Percentiles rank a stretch among this genome's conserved stretches.
These are phyloP conservation scores for Ogataea pilisensis DNA, from an alignment of 805 yeast species.

Conservation along the genomic window DNA sequence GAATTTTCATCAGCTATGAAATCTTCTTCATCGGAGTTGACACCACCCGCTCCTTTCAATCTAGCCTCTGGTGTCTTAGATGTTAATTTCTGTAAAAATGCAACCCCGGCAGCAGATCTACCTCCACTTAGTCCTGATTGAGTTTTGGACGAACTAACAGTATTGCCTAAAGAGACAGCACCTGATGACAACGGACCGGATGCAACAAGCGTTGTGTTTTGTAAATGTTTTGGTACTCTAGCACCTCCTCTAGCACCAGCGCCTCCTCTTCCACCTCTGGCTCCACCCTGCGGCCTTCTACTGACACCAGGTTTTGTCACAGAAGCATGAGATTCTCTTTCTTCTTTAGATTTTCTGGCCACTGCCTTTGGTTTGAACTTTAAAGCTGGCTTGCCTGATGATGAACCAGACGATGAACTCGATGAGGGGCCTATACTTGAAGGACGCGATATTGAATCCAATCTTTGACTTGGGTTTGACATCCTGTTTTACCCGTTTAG, in stretches of 20 bases:
- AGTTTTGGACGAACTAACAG: conserved; percentile 10
- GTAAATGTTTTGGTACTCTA: conserved; percentile 33
- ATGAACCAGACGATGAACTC: conserved; percentile 1
- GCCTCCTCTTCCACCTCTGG: conserved; percentile 30
- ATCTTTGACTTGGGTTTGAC: conserved; percentile 25
- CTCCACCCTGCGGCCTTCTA: conserved; percentile 34
- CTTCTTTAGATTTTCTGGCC: conserved; percentile 78
- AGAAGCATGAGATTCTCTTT: conserved; percentile 75
- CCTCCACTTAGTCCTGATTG: conserved; percentile 12
- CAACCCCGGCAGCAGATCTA: conserved; percentile 34
- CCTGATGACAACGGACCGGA: conserved; percentile 75
- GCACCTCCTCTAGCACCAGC: conserved; percentile 5
- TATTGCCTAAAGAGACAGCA: conserved; percentile 41
- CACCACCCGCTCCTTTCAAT: conserved; percentile 28
- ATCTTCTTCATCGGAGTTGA: conserved; percentile 32
- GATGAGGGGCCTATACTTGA: conserved; percentile 16
- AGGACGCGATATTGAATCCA: conserved; percentile 37
- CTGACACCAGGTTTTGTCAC: conserved; percentile 31
- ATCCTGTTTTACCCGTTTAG: conserved; percentile 4
- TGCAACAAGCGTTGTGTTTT: conserved; percentile 59
- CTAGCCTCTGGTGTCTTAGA: conserved; percentile 10
- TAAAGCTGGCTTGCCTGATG: conserved; percentile 43
- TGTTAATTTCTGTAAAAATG: conserved; percentile 27
- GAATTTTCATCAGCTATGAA: conserved; percentile 32
- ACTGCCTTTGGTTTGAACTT: conserved; percentile 87